Evolutionary conservation across 345 rosid genomes (phyloP).

Genomic region (Anacardium occidentale): DNA sequence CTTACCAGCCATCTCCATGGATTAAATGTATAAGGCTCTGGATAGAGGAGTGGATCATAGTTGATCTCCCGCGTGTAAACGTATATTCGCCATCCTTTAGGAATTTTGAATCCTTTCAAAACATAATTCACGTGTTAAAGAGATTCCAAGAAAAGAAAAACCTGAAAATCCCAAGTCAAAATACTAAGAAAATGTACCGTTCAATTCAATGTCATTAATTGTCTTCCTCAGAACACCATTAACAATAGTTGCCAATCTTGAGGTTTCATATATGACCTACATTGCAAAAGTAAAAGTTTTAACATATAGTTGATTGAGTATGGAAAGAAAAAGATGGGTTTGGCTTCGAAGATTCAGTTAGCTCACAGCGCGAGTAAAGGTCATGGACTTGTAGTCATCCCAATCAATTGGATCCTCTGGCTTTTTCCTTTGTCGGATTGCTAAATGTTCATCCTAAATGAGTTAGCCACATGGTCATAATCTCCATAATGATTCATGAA

Average conservation of each 20-base stretch:
- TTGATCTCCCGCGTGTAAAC: constrained; percentile 73
- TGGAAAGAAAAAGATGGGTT: neutral
- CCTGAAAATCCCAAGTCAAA: constrained; percentile 9
- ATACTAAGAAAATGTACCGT: constrained; percentile 36
- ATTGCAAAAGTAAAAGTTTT: neutral
- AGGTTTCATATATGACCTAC: constrained; percentile 77
- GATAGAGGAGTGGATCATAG: constrained; percentile 61
- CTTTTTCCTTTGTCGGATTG: constrained; percentile 37
- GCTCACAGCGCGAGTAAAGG: constrained; percentile 58
- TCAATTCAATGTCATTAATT: constrained; percentile 58
- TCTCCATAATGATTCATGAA: neutral
- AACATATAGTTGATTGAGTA: neutral
- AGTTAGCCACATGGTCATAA: neutral
- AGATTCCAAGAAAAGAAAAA: neutral
- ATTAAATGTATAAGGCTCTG: constrained; percentile 65
- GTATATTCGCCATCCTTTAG: constrained; percentile 57
- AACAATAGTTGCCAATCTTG: constrained; percentile 73
- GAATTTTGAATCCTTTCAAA: constrained; percentile 44
- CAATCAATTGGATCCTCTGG: constrained; percentile 45
- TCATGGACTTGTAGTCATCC: constrained; percentile 60
- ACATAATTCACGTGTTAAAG: neutral
- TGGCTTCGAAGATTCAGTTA: neutral
- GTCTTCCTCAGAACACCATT: constrained; percentile 85
- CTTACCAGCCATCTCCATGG: constrained; percentile 87
- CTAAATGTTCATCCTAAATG: constrained; percentile 54